Evolutionary conservation across 805 yeast genomes (phyloP), one percentile per base, ranked within the genome.

Genomic region (Metschnikowia dekortorum): DNA sequence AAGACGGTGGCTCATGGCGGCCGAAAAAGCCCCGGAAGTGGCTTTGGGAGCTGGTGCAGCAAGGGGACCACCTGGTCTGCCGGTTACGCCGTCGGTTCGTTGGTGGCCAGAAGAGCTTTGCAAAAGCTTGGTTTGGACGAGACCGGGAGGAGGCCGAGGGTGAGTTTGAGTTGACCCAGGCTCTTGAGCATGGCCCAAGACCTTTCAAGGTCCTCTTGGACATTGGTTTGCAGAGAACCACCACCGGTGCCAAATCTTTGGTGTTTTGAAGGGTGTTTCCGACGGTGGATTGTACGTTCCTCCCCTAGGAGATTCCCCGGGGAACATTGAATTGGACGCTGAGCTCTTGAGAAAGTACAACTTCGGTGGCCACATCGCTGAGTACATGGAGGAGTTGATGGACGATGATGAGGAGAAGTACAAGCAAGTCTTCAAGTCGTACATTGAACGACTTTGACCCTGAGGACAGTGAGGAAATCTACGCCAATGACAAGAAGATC

Each of bases 391-490:
- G 84, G 98, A 92, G 84, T 88, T 94, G 75, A 92, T 94, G 77
- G 99, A 94, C 71, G 99, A 92, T 77, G 99, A 92, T 87, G 99
- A 92, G 83, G 99, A 92, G 84, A 92, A 94, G 82, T 92, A 84
- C 96, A 84, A 85, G 78, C 83, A 88, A 73, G 83, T 92, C 74
- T 92, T 92, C 96, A 85, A 87, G 82, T 83, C 90, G 69, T 94
- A 94, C 92, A 76, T 94, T 65, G 96, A 85, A 92, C 70, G 98
- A 89, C 76, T 82, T 94, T 68, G 98, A 94, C 76, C 94, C 98
- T 66, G 99, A 94, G 70, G 88, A 86, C 63, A 72, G 94, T 65
- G 99, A 94, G 84, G 99, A 94, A 71, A 74, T 94, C 75, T 94
- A 92, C 91, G 66, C 82, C 61, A 86, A 83, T 68, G 99, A 90